phyloP scores from a whole-genome alignment of 129 eudicot genomes.

The Apium graveolens region DNA sequence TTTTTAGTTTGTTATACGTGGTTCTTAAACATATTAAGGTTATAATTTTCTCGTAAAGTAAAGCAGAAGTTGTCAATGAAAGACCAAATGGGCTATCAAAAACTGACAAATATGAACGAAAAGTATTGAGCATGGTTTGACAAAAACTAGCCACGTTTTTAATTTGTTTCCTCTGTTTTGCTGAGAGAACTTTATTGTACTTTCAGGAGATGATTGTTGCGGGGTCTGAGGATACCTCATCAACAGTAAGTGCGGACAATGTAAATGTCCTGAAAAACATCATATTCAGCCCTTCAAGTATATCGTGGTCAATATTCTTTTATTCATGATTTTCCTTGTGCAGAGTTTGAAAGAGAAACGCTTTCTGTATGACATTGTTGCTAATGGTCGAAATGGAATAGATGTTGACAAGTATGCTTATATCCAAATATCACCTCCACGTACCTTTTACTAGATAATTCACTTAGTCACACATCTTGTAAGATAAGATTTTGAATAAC shows the following conservation, averaged over 20 bases:
- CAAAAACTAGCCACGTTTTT: neutral
- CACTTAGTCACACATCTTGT: neutral
- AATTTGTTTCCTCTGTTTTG: neutral
- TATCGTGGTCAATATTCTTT: neutral
- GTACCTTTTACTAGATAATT: conserved; percentile 5
- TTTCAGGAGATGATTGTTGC: conserved; percentile 82
- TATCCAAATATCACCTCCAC: neutral
- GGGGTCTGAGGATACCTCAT: conserved; percentile 32
- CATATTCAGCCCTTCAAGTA: neutral
- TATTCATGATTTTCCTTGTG: conserved; percentile 4
- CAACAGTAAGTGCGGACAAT: conserved; percentile 38
- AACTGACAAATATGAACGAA: neutral
- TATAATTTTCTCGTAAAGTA: neutral
- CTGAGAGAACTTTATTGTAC: neutral
- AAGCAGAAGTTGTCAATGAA: neutral
- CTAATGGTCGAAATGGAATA: conserved; percentile 94
- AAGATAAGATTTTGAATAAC: neutral
- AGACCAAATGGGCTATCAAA: neutral
- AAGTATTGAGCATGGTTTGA: neutral
- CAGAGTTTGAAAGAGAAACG: conserved; percentile 68
- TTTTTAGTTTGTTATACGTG: neutral
- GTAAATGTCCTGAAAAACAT: neutral
- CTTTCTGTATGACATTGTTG: conserved; percentile 90
- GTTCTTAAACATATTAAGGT: neutral
- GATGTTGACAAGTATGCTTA: conserved; percentile 83